Percentiles rank a stretch among this genome's conserved stretches.
These are phyloP conservation scores for Combretum micranthum DNA, from an alignment of 345 rosid species.

Conservation along the genomic window DNA sequence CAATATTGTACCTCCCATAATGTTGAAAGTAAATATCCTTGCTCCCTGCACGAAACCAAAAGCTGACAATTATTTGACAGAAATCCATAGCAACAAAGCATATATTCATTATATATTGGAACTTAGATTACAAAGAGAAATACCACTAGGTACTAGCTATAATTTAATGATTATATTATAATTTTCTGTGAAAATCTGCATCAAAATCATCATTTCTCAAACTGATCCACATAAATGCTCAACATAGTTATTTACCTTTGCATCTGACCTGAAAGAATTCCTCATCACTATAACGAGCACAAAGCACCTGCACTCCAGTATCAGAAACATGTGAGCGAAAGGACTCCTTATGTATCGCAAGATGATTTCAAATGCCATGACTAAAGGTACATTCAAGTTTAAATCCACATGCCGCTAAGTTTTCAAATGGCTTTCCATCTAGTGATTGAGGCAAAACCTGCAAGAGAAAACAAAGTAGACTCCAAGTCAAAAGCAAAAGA, in stretches of 20 bases:
- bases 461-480: constrained; percentile 2
- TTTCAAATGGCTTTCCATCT: constrained; percentile 54
- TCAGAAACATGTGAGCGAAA: not conserved
- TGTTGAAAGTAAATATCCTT: constrained; percentile 61
- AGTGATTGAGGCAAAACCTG: constrained; percentile 68
- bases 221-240: not conserved
- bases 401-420: constrained; percentile 49
- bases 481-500: constrained; percentile 1
- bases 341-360: not conserved
- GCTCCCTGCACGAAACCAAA: constrained; percentile 40
- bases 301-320: constrained; percentile 54
- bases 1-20: constrained; percentile 62
- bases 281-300: constrained; percentile 70
- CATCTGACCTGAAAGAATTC: constrained; percentile 74
- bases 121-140: no score
- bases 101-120: not conserved
- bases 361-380: no score
- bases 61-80: not conserved
- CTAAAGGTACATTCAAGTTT: not conserved
- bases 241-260: constrained; percentile 33
- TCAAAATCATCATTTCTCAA: not conserved
- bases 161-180: no score
- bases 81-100: not conserved
- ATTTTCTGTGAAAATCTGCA: no score
- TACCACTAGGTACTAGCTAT: no score